Percentiles rank a stretch among this genome's conserved stretches.
Conservation (phyloP, 2,329 filamentous ascomycete genomes). For the Talaromyces islandicus region DNA sequence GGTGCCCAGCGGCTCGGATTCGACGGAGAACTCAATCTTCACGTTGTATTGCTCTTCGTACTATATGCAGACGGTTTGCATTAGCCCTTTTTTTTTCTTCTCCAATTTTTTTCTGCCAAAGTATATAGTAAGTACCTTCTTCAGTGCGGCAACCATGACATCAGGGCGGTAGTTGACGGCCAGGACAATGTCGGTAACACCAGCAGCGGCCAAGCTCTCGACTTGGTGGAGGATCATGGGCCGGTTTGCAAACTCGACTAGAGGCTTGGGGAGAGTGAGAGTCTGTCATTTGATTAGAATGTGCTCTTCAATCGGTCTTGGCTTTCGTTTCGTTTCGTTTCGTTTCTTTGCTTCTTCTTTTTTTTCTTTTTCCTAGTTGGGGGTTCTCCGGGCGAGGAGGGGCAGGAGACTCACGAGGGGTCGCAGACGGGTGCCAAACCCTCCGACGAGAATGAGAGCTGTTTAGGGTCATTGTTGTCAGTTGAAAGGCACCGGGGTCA, state of each 20-base stretch:
- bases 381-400: neutral
- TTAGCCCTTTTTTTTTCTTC: neutral
- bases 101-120: neutral
- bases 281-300: constrained; percentile 51
- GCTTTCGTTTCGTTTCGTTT: neutral
- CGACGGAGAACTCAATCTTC: constrained; percentile 94
- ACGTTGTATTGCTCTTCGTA: constrained; percentile 90
- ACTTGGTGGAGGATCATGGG: constrained; percentile 99
- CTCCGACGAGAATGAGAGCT: constrained; percentile 98
- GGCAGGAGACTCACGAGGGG: constrained; percentile 66
- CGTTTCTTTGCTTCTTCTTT: no score
- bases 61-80: constrained; percentile 35
- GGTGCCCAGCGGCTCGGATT: constrained; percentile 90
- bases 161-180: constrained; percentile 98
- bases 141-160: constrained; percentile 90
- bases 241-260: constrained; percentile 98
- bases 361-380: constrained; percentile 2
- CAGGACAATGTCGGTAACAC: constrained; percentile 94
- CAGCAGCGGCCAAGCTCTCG: constrained; percentile 84
- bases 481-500: constrained; percentile 9
- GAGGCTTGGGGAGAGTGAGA: constrained; percentile 90
- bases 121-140: constrained; percentile 56
- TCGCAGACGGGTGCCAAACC: constrained; percentile 95
- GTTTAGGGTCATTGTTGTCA: constrained; percentile 13
- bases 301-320: neutral